These are phyloP conservation scores for Onygenales sp. DNA, from an alignment of 2,329 filamentous ascomycete genomes.

Conservation along the genomic window DNA sequence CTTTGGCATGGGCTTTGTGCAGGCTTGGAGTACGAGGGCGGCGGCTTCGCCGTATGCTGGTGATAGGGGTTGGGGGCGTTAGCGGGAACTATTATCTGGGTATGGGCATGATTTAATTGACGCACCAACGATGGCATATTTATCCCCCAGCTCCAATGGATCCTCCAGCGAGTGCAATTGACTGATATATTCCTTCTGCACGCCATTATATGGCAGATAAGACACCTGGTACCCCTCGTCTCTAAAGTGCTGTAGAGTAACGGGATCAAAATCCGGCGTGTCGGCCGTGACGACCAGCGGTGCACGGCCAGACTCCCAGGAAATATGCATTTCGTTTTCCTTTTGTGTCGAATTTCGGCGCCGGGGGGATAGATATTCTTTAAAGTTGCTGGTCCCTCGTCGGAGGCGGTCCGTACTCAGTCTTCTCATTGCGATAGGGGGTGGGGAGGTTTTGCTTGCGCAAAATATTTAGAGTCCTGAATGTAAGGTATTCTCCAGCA, in stretches of 20 bases:
- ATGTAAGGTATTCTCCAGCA: too few species aligned
- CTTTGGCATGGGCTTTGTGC: conserved; percentile 47
- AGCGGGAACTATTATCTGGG: not conserved
- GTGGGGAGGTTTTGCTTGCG: too few species aligned
- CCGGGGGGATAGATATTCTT: not conserved
- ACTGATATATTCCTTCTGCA: conserved; percentile 42
- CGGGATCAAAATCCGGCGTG: conserved; percentile 5
- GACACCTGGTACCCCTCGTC: conserved; percentile 51
- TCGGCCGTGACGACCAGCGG: conserved; percentile 9
- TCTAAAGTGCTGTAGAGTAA: conserved; percentile 7
- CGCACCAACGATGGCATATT: conserved; percentile 46
- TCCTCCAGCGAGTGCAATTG: conserved; percentile 44
- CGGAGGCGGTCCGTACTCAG: not conserved
- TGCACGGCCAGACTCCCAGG: not conserved
- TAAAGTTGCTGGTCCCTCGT: not conserved
- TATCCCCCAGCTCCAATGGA: conserved; percentile 46
- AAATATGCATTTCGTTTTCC: not conserved
- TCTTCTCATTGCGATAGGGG: not conserved
- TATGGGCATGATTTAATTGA: not conserved
- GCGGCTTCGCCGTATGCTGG: conserved; percentile 55
- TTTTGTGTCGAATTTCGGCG: not conserved
- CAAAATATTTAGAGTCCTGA: too few species aligned
- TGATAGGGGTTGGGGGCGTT: not conserved
- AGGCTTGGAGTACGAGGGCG: conserved; percentile 49
- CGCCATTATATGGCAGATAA: conserved; percentile 47